Evolutionary conservation across 179 eudicot species (phyloP).

Genomic region (Silene vulgaris): DNA sequence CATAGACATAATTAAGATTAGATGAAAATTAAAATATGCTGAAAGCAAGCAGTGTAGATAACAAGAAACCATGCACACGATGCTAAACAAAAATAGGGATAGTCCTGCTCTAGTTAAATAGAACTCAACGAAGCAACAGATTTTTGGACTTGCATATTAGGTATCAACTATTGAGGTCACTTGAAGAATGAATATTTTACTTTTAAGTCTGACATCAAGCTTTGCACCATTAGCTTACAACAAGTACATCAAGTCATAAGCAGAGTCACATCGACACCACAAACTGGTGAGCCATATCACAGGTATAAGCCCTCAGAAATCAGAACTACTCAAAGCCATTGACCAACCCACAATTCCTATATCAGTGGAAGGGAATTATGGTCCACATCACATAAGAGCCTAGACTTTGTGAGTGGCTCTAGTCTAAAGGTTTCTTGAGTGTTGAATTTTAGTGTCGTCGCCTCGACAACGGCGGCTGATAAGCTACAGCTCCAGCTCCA

Average conservation of each 20-base stretch:
- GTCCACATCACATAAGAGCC: not conserved
- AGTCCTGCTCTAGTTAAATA: not conserved
- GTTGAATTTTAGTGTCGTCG: not conserved
- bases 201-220: not conserved
- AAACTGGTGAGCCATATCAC: constrained; percentile 12
- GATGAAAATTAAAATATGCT: constrained; percentile 12
- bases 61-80: not conserved
- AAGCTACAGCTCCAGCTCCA: not conserved
- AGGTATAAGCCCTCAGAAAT: not conserved
- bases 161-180: not conserved
- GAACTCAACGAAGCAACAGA: not conserved
- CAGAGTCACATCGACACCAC: not conserved
- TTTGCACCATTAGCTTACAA: not conserved
- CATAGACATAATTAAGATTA: constrained; percentile 31
- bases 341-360: not conserved
- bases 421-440: not conserved
- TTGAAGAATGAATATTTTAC: not conserved
- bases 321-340: constrained; percentile 1
- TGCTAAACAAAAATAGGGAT: not conserved
- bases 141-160: not conserved
- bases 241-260: not conserved
- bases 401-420: not conserved
- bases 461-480: not conserved
- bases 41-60: not conserved
- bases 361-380: not conserved